Conservation (phyloP, 306 rosid species). For the Senna tora region DNA sequence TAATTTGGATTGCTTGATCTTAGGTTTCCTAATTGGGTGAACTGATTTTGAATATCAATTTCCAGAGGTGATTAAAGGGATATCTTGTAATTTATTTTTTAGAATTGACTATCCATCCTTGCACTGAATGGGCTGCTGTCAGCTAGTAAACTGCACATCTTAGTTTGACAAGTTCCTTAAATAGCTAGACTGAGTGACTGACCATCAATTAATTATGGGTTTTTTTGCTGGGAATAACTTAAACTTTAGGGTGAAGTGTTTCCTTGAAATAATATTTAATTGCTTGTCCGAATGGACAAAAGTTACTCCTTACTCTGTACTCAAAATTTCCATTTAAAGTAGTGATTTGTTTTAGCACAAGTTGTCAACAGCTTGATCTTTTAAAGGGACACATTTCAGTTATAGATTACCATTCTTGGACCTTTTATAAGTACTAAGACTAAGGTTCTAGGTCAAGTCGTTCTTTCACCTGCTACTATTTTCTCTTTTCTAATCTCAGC, state of each 20-base stretch:
- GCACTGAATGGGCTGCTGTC: background rate
- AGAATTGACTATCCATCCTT: background rate
- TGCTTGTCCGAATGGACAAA: background rate
- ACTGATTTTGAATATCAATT: background rate
- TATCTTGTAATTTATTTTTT: background rate
- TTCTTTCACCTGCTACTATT: background rate
- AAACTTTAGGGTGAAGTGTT: background rate
- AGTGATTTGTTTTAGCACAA: background rate
- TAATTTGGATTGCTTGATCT: background rate
- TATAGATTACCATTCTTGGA: background rate
- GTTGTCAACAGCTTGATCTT: background rate
- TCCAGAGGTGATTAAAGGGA: background rate
- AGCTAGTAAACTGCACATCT: background rate
- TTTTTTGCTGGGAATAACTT: slow-evolving; percentile 8
- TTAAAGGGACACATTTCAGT: background rate
- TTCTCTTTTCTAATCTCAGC: background rate
- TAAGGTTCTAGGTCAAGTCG: slow-evolving; percentile 13
- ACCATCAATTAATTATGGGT: background rate
- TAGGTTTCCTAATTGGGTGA: background rate
- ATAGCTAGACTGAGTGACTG: background rate
- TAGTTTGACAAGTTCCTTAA: slow-evolving; percentile 4
- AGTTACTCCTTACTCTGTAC: background rate
- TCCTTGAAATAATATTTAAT: slow-evolving; percentile 9
- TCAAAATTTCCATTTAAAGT: slow-evolving; percentile 1
- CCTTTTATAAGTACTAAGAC: background rate